phyloP scores from a whole-genome alignment of 139 green algal genomes.

The Chlamydomonas urium region DNA sequence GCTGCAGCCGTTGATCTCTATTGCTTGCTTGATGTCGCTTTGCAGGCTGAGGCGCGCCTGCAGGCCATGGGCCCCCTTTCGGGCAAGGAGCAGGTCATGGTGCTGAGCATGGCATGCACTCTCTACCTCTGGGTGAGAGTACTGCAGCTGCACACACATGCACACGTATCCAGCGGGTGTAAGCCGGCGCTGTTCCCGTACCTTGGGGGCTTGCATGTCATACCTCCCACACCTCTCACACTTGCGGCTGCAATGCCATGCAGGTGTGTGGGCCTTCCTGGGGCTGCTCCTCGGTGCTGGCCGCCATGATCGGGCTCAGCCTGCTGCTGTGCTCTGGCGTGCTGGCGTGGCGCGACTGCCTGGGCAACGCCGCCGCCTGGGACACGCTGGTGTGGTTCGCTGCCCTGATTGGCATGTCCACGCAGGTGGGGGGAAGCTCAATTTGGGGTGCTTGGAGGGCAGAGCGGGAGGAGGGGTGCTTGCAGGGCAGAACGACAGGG shows the following conservation, averaged over 20 bases:
- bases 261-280: slow-evolving; percentile 47
- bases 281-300: slow-evolving; percentile 74
- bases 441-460: no score
- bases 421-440: no score
- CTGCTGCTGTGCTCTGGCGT: slow-evolving; percentile 83
- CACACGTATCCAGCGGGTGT: background rate
- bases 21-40: no score
- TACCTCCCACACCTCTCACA: background rate
- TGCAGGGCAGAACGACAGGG: no score
- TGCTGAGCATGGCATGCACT: slow-evolving; percentile 12
- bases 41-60: slow-evolving; percentile 55
- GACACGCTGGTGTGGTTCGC: slow-evolving; percentile 95
- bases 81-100: slow-evolving; percentile 84
- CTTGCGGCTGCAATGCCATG: slow-evolving; percentile 48
- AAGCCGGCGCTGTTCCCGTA: background rate
- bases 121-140: no score
- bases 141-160: background rate
- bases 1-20: no score
- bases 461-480: no score
- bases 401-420: no score
- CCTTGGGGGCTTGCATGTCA: background rate
- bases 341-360: slow-evolving; percentile 86
- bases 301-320: slow-evolving; percentile 91
- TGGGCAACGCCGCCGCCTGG: slow-evolving; percentile 90
- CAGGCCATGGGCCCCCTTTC: slow-evolving; percentile 83